Base-by-base conservation (phyloP, 1,284 basidiomycete genomes). In the Ganoderma lingzhi region DNA sequence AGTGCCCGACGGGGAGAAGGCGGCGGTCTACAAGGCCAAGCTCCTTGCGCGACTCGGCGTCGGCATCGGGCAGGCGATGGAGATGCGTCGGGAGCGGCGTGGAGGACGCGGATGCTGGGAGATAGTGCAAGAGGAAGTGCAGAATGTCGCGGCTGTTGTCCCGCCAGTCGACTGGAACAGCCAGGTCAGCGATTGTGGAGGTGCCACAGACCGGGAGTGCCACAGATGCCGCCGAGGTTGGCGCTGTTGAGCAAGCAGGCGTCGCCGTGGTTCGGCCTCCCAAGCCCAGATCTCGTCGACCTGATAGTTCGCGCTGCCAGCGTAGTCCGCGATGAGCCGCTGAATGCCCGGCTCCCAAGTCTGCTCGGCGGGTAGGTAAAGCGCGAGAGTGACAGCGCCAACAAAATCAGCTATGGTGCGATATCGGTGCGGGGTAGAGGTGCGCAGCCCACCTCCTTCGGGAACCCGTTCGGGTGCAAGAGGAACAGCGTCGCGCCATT, bases 1-100 rank as follows among this genome's bases (percentile, higher is more conserved):
- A 96, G 78, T 98, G 95, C 0, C 95, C 96, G 2, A 96, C 80
- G 1, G 84, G 88, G 30, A 96, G 81, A 3, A 94, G 76, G 14
- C 76, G 86, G 19, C 89, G 85, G 30, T 80, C 71, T 3, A 62
- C 67, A 74, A 88, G 85, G 3, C 92, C 88, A 37, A 78, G 72
- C 12, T 74, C 71, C 70, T 79, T 76, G 64, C 91, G 84, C 55
- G 75, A 66, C 0, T 80, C 75, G 3, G 86, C 79, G 69, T 86
- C 84, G 19, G 76, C 76, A 12, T 75, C 71, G 9, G 87, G 66
- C 1, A 92, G 71, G 17, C 84, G 85, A 2, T 80, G 76, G 3
- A 93, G 81, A 69, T 88, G 85, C 0, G 81, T 83, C 1, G 89
- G 88, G 0, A 93, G 81, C 4, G 53, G 14, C 6, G 58, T 63